Evolutionary conservation across 2,329 filamentous ascomycete species (phyloP), one percentile per base, ranked within the genome.

Genomic region (Alternaria hordeiaustralica): DNA sequence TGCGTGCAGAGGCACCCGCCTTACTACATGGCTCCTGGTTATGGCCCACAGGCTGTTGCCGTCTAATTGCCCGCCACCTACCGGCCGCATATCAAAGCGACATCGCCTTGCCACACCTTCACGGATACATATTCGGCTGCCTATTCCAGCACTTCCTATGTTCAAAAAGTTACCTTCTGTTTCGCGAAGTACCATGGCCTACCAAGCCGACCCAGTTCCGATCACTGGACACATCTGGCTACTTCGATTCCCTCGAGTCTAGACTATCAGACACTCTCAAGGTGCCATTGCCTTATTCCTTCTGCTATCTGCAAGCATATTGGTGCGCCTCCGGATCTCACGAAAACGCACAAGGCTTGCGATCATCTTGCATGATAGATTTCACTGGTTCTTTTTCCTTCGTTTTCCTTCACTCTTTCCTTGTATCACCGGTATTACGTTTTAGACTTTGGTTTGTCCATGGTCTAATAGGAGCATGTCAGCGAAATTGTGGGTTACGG

Each of bases 301-400:
- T 72, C 69, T 70, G 74, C 71, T 76, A 76, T 77, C 72, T 78
- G 74, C 65, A 77, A 72, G 70, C 75, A 77, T 74, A 72, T 75
- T 65, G 71, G 75, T 74, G 72, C 73, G 72, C 54, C 65, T 69
- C 70, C 65, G 71, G 75, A 78, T 79, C 71, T 78, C 63, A 78
- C 65, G 75, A 79, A 78, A 79, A 73, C 66, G 71, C 73, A 75
- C 63, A 71, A 71, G 70, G 67, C 69, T 71, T 75, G 74, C 73
- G 71, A 75, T 69, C 71, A 77, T 78, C 66, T 73, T 78, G 77
- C 77, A 80, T 77, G 73, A 78, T 80, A 80, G 78, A 80, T 79
- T 78, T 67, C 58, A 72, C 68, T 55, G 46, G 45, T 65, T 41
- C 30, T 60, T 60, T 62, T 66, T 66, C 58, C 63, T 60, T 68